Percentiles rank a stretch among this genome's conserved stretches.
Evolutionary conservation across 768 basidiomycete species (phyloP).

Genomic region (Sarcodon sp.): DNA sequence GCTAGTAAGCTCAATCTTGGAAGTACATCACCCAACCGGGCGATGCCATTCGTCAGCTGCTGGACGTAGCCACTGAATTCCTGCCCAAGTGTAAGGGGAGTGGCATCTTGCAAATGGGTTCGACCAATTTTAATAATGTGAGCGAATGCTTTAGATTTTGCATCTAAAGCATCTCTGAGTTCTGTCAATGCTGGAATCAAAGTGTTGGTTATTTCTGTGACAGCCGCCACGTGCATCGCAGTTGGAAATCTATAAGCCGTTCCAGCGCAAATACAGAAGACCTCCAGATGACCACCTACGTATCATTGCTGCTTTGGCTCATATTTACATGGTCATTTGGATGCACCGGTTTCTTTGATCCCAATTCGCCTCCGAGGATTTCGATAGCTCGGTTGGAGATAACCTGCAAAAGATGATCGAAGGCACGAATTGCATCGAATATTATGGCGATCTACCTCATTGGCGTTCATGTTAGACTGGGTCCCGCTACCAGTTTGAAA

Average conservation of each 20-base stretch:
- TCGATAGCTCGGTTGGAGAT: conserved; percentile 98
- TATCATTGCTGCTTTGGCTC: conserved; percentile 98
- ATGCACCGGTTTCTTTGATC: conserved; percentile 94
- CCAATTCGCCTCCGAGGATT: conserved; percentile 87
- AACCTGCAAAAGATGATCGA: conserved; percentile 35
- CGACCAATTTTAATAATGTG: conserved; percentile 97
- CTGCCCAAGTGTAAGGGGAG: conserved; percentile 93
- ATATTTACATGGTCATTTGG: conserved; percentile 99
- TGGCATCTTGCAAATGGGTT: conserved; percentile 96
- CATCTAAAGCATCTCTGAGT: conserved; percentile 73
- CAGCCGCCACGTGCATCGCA: conserved; percentile 96
- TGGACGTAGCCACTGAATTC: conserved; percentile 98
- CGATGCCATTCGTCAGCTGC: conserved; percentile 85
- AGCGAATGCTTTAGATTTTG: conserved; percentile 74
- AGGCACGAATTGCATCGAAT: not conserved
- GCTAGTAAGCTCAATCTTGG: conserved; percentile 84
- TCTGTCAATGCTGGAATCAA: conserved; percentile 80
- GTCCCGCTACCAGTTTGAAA: conserved; percentile 99
- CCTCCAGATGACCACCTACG: conserved; percentile 36
- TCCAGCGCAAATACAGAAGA: not conserved
- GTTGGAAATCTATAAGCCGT: conserved; percentile 73
- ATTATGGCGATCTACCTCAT: conserved; percentile 50
- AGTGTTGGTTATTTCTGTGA: conserved; percentile 68
- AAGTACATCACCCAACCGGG: conserved; percentile 65
- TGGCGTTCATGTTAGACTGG: conserved; percentile 97